Evolutionary conservation across 2,329 filamentous ascomycete genomes (phyloP), one percentile per base, ranked within the genome.

Genomic region (Pseudonectria buxi): DNA sequence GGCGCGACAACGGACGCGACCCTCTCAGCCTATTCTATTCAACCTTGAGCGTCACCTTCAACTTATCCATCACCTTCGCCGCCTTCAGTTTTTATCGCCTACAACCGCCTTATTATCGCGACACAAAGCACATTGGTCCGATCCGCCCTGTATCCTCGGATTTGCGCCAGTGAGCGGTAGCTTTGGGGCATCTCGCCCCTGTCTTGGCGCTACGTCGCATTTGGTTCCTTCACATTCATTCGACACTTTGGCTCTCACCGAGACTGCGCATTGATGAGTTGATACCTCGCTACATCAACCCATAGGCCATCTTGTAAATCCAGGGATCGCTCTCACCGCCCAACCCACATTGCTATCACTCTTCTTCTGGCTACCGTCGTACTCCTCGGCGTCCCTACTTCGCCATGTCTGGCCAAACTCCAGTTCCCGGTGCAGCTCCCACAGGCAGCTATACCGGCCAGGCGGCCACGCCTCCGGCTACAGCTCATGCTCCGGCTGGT

Each of bases 361-460:
- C 9, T 9, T n/a, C n/a, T n/a, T n/a, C n/a, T n/a, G n/a, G n/a
- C n/a, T n/a, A n/a, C n/a, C n/a, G n/a, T n/a, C n/a, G n/a, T n/a
- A 9, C 18, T 22, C 18, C 18, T 9, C 9, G 18, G 18, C 5
- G 18, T 22, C 9, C 9, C 18, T 27, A 22, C 14, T 24, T 11
- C 38, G 37, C 27, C 42, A 64, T 64, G 62, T 61, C 62, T 38
- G 56, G 53, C 33, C 58, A 60, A 18, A 40, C 50, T 31, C 53
- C 56, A 36, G 47, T 47, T 28, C 49, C 54, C 14, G 54, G 53
- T 26, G 47, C 54, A 33, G 45, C 53, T n/a, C 47, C 56, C 22
- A 47, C 54, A 26, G 50, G 50, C 43, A 47, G 46, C 44, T 56
- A 58, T 50, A 51, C 47, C 35, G 53, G 51, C 16, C 55, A 59